A percentile compares a stretch with the other conserved stretches of the same genome.
Conservation (phyloP, 306 rosid species). For the Pueraria montana region DNA sequence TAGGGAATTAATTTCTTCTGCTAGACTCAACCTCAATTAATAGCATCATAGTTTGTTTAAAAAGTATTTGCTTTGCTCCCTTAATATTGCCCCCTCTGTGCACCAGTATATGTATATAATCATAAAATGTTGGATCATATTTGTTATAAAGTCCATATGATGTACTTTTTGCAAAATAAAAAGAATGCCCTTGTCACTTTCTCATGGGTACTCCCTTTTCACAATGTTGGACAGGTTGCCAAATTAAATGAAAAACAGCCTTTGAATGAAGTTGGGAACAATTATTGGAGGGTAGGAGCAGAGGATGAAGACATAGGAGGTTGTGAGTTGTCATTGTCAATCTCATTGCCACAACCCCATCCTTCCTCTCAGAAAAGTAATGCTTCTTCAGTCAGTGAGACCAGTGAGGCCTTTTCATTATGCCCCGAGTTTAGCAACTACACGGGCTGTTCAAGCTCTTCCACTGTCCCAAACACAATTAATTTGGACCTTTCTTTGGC, state of each 20-base stretch:
- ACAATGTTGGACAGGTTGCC: constrained; percentile 45
- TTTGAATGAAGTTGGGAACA: constrained; percentile 11
- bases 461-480: constrained; percentile 49
- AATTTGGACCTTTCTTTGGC: constrained; percentile 74
- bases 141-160: not conserved
- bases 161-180: not conserved
- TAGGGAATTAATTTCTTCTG: too few species aligned
- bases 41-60: not conserved
- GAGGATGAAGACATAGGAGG: constrained; percentile 32
- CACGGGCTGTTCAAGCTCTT: constrained; percentile 57
- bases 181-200: not conserved
- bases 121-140: not conserved
- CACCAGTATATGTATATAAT: not conserved
- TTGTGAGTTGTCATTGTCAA: constrained; percentile 64
- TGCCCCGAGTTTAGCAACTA: constrained; percentile 44
- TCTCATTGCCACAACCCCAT: constrained; percentile 51
- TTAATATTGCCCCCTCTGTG: not conserved
- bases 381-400: constrained; percentile 58
- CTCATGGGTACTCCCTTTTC: not conserved
- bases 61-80: not conserved
- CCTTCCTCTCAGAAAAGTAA: constrained; percentile 52
- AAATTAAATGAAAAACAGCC: not conserved
- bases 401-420: constrained; percentile 62
- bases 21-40: too few species aligned
- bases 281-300: not conserved